Percentiles rank a stretch among this genome's conserved stretches.
Conservation (phyloP, 1,284 basidiomycete genomes). For the Cutaneotrichosporon cyanovorans region DNA sequence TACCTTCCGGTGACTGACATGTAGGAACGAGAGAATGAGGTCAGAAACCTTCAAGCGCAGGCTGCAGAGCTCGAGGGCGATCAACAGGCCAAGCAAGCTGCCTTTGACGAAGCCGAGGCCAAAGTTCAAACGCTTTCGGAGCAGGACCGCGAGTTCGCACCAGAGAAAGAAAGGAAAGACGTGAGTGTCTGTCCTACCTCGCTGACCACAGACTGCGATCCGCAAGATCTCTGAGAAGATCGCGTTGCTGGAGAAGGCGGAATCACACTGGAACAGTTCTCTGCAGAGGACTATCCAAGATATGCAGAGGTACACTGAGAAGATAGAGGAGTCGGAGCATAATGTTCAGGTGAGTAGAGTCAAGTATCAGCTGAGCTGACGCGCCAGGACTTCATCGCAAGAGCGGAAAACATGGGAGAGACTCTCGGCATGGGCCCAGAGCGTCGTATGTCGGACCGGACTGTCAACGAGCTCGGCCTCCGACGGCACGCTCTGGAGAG, state of each 20-base stretch:
- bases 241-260: background rate
- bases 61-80: background rate
- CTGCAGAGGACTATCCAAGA: background rate
- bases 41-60: background rate
- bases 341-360: background rate
- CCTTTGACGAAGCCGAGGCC: background rate
- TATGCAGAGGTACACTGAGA: background rate
- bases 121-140: conserved; percentile 56
- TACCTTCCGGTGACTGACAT: background rate
- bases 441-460: too few species aligned
- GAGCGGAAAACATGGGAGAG: too few species aligned
- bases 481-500: conserved; percentile 58
- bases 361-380: too few species aligned
- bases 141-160: conserved; percentile 46
- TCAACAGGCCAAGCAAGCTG: background rate
- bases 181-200: background rate
- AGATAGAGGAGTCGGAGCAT: background rate
- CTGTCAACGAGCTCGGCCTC: conserved; percentile 52
- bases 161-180: background rate
- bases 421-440: too few species aligned
- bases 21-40: background rate
- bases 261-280: background rate
- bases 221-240: background rate
- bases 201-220: background rate
- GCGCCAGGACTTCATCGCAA: too few species aligned